Conservation (phyloP, 2,329 filamentous ascomycete genomes). For the Seiridium unicorne region DNA sequence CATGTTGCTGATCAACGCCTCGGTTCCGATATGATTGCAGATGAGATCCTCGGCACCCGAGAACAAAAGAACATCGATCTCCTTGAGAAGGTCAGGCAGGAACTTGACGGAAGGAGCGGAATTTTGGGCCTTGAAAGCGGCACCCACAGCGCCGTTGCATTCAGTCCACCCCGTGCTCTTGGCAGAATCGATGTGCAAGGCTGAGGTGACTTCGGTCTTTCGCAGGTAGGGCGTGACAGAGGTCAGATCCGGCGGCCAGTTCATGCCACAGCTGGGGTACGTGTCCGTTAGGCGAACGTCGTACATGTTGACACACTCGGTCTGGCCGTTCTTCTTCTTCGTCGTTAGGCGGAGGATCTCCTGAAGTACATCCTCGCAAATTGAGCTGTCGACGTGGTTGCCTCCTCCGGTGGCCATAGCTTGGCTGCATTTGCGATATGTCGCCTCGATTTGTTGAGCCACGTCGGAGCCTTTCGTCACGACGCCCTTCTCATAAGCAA, state of each 20-base stretch:
- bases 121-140: conserved; percentile 66
- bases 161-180: conserved; percentile 90
- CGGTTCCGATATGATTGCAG: conserved; percentile 95
- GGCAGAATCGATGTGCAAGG: conserved; percentile 78
- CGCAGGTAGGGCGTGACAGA: conserved; percentile 82
- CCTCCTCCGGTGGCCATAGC: conserved; percentile 50
- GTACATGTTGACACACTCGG: conserved; percentile 90
- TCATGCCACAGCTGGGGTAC: conserved; percentile 89
- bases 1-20: conserved; percentile 86
- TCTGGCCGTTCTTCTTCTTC: conserved; percentile 45
- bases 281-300: conserved; percentile 82
- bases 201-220: conserved; percentile 71
- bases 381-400: conserved; percentile 62
- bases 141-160: conserved; percentile 77
- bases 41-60: conserved; percentile 93
- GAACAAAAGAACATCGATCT: conserved; percentile 82
- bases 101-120: conserved; percentile 73
- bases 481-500: conserved; percentile 73
- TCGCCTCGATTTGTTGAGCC: conserved; percentile 64
- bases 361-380: conserved; percentile 77
- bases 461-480: conserved; percentile 64
- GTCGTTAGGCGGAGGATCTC: conserved; percentile 68
- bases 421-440: conserved; percentile 68
- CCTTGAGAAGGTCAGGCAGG: conserved; percentile 73
- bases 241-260: conserved; percentile 88